These are phyloP conservation scores for Phytophthora pinifolia DNA, from an alignment of 352 stramenopile species.

Conservation along the genomic window DNA sequence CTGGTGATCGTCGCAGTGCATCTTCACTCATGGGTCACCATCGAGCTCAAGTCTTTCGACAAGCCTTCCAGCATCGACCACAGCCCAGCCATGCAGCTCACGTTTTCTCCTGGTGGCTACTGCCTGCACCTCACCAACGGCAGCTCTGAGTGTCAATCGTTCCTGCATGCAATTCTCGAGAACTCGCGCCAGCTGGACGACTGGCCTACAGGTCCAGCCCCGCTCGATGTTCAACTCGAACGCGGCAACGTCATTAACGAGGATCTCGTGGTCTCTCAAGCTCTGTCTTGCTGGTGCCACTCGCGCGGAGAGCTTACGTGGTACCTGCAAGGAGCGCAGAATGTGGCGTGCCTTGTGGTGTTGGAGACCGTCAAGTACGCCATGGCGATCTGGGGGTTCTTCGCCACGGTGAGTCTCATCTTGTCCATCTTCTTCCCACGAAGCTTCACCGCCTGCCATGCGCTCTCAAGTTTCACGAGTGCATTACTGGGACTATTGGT, in stretches of 20 bases:
- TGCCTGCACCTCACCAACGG: conserved; percentile 42
- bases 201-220: conserved; percentile 13
- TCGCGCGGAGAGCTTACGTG: conserved; percentile 33
- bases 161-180: conserved; percentile 38
- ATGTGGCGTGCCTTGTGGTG: conserved; percentile 57
- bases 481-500: conserved; percentile 39
- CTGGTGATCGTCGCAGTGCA: conserved; percentile 28
- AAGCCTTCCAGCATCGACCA: background rate
- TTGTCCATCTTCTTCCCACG: conserved; percentile 19
- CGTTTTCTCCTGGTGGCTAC: conserved; percentile 48
- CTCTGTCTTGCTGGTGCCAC: conserved; percentile 50
- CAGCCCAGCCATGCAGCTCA: conserved; percentile 21
- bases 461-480: conserved; percentile 40
- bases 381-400: conserved; percentile 42
- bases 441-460: conserved; percentile 13
- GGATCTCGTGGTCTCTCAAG: conserved; percentile 24
- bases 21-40: conserved; percentile 38
- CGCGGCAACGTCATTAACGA: conserved; percentile 14
- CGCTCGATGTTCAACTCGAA: conserved; percentile 6
- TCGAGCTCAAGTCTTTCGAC: conserved; percentile 22
- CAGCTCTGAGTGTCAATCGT: conserved; percentile 42
- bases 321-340: conserved; percentile 52
- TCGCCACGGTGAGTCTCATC: conserved; percentile 23
- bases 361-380: conserved; percentile 59
- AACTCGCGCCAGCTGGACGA: conserved; percentile 11